phyloP scores from a whole-genome alignment of 2,329 filamentous ascomycete genomes.

The Aspergillus pseudoglaucus region DNA sequence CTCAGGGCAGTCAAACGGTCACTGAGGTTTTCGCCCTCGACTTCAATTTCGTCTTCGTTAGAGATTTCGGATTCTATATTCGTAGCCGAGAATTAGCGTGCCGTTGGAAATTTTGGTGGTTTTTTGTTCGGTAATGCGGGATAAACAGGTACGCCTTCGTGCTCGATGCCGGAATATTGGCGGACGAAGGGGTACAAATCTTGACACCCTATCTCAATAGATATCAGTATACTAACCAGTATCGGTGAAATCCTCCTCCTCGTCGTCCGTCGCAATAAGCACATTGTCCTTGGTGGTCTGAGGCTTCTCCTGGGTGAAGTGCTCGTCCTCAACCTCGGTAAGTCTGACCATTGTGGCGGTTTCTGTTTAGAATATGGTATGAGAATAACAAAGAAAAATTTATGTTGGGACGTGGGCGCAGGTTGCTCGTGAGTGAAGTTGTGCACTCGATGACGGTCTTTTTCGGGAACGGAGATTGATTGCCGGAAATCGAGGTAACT shows the following conservation, averaged over 20 bases:
- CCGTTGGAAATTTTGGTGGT: slow-evolving; percentile 6
- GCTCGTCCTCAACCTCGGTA: slow-evolving; percentile 93
- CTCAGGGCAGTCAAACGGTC: slow-evolving; percentile 67
- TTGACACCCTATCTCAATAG: not conserved
- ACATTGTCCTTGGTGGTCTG: slow-evolving; percentile 57
- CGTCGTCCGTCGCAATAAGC: slow-evolving; percentile 47
- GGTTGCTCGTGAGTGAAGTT: slow-evolving; percentile 5
- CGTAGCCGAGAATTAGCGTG: slow-evolving; percentile 7
- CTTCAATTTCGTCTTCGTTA: slow-evolving; percentile 61
- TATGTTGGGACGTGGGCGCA: slow-evolving; percentile 4
- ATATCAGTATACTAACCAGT: slow-evolving; percentile 58
- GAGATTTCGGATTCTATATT: slow-evolving; percentile 72
- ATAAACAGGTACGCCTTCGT: too few species aligned
- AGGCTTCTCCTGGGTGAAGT: slow-evolving; percentile 68
- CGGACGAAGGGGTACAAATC: not conserved
- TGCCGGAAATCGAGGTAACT: slow-evolving; percentile 27
- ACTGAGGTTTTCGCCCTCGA: slow-evolving; percentile 54
- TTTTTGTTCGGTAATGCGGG: not conserved
- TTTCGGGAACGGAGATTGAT: slow-evolving; percentile 13
- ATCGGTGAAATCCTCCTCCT: slow-evolving; percentile 83
- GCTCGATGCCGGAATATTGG: not conserved
- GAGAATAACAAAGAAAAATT: slow-evolving; percentile 3
- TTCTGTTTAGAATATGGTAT: slow-evolving; percentile 2
- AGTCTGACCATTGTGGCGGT: slow-evolving; percentile 76
- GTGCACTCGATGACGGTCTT: slow-evolving; percentile 4